Percentiles rank a stretch among this genome's conserved stretches.
Conservation (phyloP, 2,329 filamentous ascomycete species). For the Aspergillus hortae region DNA sequence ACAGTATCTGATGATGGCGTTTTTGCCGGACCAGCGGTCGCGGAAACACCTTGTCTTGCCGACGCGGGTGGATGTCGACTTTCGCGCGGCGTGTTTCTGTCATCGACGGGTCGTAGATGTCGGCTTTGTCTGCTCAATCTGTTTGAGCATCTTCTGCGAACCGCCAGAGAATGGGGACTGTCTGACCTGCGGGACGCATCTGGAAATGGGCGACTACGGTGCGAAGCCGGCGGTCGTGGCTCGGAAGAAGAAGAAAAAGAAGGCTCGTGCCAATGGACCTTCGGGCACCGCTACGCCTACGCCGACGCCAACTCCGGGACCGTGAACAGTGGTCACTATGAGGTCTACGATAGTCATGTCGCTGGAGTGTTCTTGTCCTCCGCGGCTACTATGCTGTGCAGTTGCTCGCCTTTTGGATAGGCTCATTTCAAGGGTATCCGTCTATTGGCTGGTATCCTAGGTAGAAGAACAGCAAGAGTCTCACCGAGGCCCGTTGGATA, state of each 20-base stretch:
- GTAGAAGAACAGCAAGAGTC: constrained; percentile 4
- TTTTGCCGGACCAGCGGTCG: constrained; percentile 68
- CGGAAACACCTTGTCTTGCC: constrained; percentile 69
- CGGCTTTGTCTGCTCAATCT: constrained; percentile 94
- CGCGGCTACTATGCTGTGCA: no score
- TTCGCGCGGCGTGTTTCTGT: constrained; percentile 97
- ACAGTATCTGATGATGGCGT: constrained; percentile 92
- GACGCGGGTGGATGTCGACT: constrained; percentile 84
- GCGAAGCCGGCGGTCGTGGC: constrained; percentile 72
- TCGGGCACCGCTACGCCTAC: constrained; percentile 58
- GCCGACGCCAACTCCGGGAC: constrained; percentile 46
- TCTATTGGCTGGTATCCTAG: constrained; percentile 10
- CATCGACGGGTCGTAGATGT: constrained; percentile 87
- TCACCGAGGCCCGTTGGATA: neutral
- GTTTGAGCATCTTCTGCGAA: constrained; percentile 86
- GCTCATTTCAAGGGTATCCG: neutral
- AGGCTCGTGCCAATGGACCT: constrained; percentile 48
- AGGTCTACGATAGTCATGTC: neutral
- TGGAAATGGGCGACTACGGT: constrained; percentile 74
- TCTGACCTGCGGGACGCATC: constrained; percentile 75
- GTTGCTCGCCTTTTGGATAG: no score
- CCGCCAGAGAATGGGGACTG: constrained; percentile 64
- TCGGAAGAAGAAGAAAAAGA: constrained; percentile 73
- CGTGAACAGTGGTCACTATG: constrained; percentile 17
- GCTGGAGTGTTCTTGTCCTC: no score